Evolutionary conservation across 805 yeast species (phyloP).

Genomic region (Candida silvicultrix): DNA sequence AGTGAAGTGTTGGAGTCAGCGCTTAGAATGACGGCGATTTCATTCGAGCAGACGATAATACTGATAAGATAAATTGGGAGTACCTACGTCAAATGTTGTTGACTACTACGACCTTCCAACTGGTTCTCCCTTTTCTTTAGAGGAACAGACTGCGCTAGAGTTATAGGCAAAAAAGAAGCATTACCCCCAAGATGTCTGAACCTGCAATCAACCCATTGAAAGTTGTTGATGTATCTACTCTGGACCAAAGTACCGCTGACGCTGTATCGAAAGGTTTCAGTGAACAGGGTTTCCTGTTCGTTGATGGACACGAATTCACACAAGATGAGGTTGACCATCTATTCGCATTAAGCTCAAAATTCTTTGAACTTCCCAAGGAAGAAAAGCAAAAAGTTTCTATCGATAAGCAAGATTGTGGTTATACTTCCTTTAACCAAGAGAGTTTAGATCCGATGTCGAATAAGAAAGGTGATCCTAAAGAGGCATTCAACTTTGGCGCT

Average conservation of each 20-base stretch:
- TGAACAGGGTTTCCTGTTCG: constrained; percentile 58
- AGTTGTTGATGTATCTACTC: constrained; percentile 49
- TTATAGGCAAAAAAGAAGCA: too few species aligned
- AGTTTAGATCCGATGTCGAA: constrained; percentile 26
- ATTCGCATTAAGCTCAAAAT: constrained; percentile 43
- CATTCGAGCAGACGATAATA: too few species aligned
- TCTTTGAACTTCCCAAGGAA: constrained; percentile 41
- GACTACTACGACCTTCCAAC: too few species aligned
- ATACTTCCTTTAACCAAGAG: constrained; percentile 49
- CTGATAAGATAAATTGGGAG: too few species aligned
- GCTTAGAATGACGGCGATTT: too few species aligned
- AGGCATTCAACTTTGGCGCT: constrained; percentile 62
- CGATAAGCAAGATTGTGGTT: constrained; percentile 53
- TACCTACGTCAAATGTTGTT: too few species aligned
- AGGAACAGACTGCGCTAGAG: too few species aligned
- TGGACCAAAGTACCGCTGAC: constrained; percentile 37
- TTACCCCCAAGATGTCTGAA: background rate
- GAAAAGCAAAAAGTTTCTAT: constrained; percentile 48
- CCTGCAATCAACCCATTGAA: constrained; percentile 37
- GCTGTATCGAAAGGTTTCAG: constrained; percentile 52
- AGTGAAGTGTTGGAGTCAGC: too few species aligned
- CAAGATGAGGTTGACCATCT: constrained; percentile 45
- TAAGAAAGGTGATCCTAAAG: constrained; percentile 52
- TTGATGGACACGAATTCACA: constrained; percentile 63
- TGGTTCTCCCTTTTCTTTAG: too few species aligned